Conservation (phyloP, 2,329 filamentous ascomycete species). For the Xylariaceae sp. region DNA sequence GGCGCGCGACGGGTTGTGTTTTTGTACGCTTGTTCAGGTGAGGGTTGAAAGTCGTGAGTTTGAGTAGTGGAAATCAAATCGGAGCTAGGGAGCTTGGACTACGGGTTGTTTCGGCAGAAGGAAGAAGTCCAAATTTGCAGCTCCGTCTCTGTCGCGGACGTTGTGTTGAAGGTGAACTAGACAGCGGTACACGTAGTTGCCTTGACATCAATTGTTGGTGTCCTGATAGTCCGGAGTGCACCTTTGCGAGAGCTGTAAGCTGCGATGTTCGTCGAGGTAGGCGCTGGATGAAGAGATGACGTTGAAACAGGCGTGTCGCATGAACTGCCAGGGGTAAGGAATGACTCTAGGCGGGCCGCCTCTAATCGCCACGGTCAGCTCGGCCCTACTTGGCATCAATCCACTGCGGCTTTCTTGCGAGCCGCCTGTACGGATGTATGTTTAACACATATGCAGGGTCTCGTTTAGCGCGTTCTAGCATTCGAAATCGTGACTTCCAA, state of each 20-base stretch:
- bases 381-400: slow-evolving; percentile 1
- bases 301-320: not conserved
- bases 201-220: too few species aligned
- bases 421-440: not conserved
- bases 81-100: too few species aligned
- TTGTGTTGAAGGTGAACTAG: too few species aligned
- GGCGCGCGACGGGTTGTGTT: not conserved
- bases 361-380: not conserved
- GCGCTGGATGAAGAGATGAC: not conserved
- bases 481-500: not conserved
- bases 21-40: not conserved
- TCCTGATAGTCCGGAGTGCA: too few species aligned
- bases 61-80: too few species aligned
- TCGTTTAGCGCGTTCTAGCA: slow-evolving; percentile 5
- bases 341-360: too few species aligned
- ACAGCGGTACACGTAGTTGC: too few species aligned
- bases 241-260: too few species aligned
- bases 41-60: not conserved
- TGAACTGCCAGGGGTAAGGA: not conserved
- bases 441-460: slow-evolving; percentile 15
- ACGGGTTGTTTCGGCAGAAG: too few species aligned
- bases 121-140: too few species aligned
- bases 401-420: not conserved
- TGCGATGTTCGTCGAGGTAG: not conserved
- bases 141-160: too few species aligned